These are phyloP conservation scores for Gossypium trilobum DNA, from an alignment of 441 rosid genomes.

Conservation along the genomic window DNA sequence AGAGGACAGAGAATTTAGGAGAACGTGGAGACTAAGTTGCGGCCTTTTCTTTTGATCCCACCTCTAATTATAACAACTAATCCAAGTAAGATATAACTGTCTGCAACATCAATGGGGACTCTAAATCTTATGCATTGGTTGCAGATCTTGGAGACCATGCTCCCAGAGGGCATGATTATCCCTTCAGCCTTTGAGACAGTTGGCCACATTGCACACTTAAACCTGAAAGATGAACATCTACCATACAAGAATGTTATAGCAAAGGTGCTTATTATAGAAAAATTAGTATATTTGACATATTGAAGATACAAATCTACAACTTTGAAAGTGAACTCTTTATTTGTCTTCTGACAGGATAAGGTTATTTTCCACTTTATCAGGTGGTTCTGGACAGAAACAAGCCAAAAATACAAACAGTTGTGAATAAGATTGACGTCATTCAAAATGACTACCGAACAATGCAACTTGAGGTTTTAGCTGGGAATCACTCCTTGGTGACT, in stretches of 20 bases:
- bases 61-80: background rate
- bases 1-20: background rate
- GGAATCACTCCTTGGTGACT: slow-evolving; percentile 81
- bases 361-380: slow-evolving; percentile 29
- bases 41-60: background rate
- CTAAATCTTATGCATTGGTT: slow-evolving; percentile 14
- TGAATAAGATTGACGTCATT: slow-evolving; percentile 73
- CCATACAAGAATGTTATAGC: slow-evolving; percentile 66
- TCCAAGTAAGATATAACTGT: background rate
- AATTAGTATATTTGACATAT: slow-evolving; percentile 8
- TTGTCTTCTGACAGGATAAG: slow-evolving; percentile 8
- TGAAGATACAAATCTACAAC: background rate
- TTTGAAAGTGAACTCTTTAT: slow-evolving; percentile 11
- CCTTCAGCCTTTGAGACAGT: slow-evolving; percentile 85
- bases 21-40: background rate
- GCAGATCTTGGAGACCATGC: slow-evolving; percentile 74
- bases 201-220: slow-evolving; percentile 82
- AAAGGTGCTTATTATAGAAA: slow-evolving; percentile 37
- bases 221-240: slow-evolving; percentile 66
- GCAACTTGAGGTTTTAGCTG: slow-evolving; percentile 92
- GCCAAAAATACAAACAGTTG: slow-evolving; percentile 84
- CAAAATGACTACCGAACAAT: slow-evolving; percentile 83
- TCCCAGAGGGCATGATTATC: slow-evolving; percentile 57
- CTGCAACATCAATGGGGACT: slow-evolving; percentile 8
- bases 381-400: slow-evolving; percentile 78